Evolutionary conservation across 805 yeast genomes (phyloP).

Genomic region (Zygoascus biomembranicola): DNA sequence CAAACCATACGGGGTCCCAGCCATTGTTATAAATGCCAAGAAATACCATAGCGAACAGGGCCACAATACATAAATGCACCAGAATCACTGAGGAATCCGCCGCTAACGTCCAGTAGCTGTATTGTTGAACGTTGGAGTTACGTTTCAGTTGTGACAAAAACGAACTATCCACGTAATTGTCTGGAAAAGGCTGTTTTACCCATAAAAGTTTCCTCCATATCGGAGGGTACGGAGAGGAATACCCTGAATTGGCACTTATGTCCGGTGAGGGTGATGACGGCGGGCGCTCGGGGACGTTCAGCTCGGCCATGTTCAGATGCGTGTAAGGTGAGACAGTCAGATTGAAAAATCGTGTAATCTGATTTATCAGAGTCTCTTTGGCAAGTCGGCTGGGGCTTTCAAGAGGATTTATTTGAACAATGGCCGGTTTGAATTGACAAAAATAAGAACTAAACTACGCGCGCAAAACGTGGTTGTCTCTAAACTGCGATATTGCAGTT

Average conservation of each 20-base stretch:
- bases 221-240: background rate
- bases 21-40: slow-evolving; percentile 36
- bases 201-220: slow-evolving; percentile 79
- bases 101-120: slow-evolving; percentile 56
- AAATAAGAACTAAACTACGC: background rate
- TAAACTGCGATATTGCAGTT: background rate
- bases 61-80: slow-evolving; percentile 55
- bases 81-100: slow-evolving; percentile 63
- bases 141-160: slow-evolving; percentile 75
- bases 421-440: background rate
- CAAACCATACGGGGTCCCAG: slow-evolving; percentile 27
- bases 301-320: background rate
- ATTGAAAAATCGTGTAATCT: background rate
- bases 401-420: background rate
- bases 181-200: slow-evolving; percentile 80
- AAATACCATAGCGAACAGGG: slow-evolving; percentile 62
- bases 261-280: background rate
- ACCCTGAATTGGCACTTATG: background rate
- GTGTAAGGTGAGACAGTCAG: background rate
- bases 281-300: background rate
- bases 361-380: too few species aligned
- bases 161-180: slow-evolving; percentile 76
- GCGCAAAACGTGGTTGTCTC: too few species aligned
- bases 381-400: background rate
- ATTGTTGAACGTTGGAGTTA: slow-evolving; percentile 63